Conservation (phyloP, 768 basidiomycete genomes). For the Neoboletus magnificus region DNA sequence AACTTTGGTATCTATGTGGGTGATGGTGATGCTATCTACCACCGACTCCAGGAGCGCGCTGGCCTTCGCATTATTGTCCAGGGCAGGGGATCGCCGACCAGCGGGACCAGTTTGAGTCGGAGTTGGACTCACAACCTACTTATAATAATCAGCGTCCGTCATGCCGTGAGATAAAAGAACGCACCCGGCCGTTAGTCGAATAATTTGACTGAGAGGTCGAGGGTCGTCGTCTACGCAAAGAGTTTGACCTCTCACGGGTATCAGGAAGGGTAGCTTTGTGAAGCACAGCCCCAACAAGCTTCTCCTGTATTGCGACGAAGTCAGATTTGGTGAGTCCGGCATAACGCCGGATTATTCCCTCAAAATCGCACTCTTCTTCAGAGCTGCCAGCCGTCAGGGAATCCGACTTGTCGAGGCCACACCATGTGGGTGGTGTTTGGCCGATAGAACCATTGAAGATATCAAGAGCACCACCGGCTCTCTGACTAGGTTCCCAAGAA, state of each 20-base stretch:
- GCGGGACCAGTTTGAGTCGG: conserved; percentile 32
- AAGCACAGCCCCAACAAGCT: conserved; percentile 60
- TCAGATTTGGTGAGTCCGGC: conserved; percentile 70
- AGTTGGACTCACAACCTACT: conserved; percentile 59
- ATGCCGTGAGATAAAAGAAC: conserved; percentile 10
- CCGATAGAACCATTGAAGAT: conserved; percentile 52
- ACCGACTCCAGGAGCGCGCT: conserved; percentile 66
- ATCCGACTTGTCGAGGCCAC: conserved; percentile 56
- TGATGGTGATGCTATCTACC: conserved; percentile 50
- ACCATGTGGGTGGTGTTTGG: conserved; percentile 55
- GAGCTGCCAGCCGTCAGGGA: conserved; percentile 49
- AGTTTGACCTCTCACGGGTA: conserved; percentile 59
- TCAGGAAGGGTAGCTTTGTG: conserved; percentile 57
- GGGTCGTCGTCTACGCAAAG: conserved; percentile 70
- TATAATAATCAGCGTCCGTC: conserved; percentile 3
- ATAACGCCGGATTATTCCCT: conserved; percentile 62
- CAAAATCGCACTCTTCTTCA: conserved; percentile 55
- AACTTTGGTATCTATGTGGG: conserved; percentile 28
- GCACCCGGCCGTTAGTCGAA: conserved; percentile 51
- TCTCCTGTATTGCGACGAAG: conserved; percentile 71
- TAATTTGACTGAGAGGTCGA: conserved; percentile 84
- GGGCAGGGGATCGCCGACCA: conserved; percentile 31
- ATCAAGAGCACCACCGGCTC: conserved; percentile 49
- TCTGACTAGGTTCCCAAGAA: conserved; percentile 64
- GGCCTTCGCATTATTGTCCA: conserved; percentile 56